Percentiles rank a stretch among this genome's conserved stretches.
These are phyloP conservation scores for Colletotrichum cordylinicola DNA, from an alignment of 2,329 filamentous ascomycete genomes.

Conservation along the genomic window DNA sequence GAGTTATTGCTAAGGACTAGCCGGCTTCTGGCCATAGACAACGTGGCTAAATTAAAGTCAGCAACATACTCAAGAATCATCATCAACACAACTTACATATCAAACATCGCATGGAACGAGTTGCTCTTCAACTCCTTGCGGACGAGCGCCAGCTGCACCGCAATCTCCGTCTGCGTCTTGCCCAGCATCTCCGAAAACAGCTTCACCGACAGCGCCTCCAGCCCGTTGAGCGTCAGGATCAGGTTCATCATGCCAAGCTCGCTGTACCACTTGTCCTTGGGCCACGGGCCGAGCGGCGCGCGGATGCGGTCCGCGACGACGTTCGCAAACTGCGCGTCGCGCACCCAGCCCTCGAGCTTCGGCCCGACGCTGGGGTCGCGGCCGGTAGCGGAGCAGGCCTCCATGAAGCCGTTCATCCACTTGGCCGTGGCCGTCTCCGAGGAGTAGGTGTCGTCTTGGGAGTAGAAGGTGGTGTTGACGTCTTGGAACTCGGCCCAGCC, in stretches of 20 bases:
- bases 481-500: conserved; percentile 36
- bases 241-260: conserved; percentile 33
- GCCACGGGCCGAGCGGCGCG: conserved; percentile 40
- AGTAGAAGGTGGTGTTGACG: conserved; percentile 24
- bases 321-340: conserved; percentile 42
- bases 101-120: conserved; percentile 29
- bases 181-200: conserved; percentile 34
- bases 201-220: conserved; percentile 29
- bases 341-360: conserved; percentile 35
- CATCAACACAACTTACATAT: conserved; percentile 22
- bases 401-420: conserved; percentile 25
- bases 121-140: conserved; percentile 33
- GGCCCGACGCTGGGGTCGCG: conserved; percentile 37
- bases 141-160: conserved; percentile 31
- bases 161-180: conserved; percentile 29
- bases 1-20: neutral
- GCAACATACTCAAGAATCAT: neutral
- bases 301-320: conserved; percentile 33
- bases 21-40: neutral
- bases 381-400: conserved; percentile 26
- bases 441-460: conserved; percentile 27
- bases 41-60: neutral
- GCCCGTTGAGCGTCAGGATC: conserved; percentile 22
- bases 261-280: conserved; percentile 33
- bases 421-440: neutral